Percentiles rank a stretch among this genome's conserved stretches.
phyloP scores from a whole-genome alignment of 2,329 filamentous ascomycete species.

The Neofusicoccum sp. region DNA sequence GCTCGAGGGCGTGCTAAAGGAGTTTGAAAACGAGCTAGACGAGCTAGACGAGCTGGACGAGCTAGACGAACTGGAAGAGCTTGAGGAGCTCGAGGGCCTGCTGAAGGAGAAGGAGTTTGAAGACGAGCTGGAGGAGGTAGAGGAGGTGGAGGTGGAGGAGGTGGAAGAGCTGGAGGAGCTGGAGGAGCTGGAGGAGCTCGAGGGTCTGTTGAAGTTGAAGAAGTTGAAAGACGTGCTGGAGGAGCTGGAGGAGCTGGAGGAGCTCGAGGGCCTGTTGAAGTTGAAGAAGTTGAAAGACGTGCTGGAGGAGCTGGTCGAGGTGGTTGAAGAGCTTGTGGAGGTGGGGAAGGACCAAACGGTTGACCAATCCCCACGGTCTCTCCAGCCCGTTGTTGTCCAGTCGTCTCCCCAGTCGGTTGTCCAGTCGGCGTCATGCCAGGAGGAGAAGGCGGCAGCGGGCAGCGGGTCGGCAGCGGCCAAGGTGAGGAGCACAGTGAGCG shows the following conservation, averaged over 20 bases:
- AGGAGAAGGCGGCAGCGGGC: neutral
- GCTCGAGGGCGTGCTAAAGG: too few relatives aligned
- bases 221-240: neutral
- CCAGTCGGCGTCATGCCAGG: too few relatives aligned
- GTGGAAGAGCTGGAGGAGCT: neutral
- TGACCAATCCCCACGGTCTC: too few relatives aligned
- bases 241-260: neutral
- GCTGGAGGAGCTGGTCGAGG: too few relatives aligned
- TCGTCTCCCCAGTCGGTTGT: too few relatives aligned
- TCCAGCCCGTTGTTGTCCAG: too few relatives aligned
- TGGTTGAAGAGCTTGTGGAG: too few relatives aligned
- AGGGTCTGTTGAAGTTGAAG: too few relatives aligned
- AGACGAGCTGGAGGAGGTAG: neutral
- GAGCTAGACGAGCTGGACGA: neutral
- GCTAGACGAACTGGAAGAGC: neutral
- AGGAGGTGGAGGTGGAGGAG: neutral
- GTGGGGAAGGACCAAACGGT: too few relatives aligned
- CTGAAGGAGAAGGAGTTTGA: neutral
- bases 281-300: too few relatives aligned
- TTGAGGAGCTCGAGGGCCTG: neutral
- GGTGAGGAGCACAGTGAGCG: neutral
- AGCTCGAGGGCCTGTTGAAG: neutral
- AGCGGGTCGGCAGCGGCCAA: neutral
- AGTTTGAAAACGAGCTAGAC: too few relatives aligned
- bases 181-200: neutral